A percentile compares a stretch with the other conserved stretches of the same genome.
Evolutionary conservation across 306 rosid species (phyloP).

Genomic region (Herpetospermum pedunculosum): DNA sequence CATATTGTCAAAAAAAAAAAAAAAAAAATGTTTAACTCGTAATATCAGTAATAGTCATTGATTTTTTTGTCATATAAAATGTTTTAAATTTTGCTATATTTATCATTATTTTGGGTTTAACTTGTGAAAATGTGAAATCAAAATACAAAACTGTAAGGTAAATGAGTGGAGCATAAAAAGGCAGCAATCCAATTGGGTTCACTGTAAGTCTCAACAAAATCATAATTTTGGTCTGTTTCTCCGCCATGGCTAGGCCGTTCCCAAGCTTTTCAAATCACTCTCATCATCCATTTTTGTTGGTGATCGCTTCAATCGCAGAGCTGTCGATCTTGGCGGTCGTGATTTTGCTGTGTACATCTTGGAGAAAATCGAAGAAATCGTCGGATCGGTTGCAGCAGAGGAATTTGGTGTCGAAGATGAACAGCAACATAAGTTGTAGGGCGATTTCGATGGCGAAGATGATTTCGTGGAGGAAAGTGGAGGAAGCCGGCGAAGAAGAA

Average conservation of each 20-base stretch:
- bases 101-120: too few relatives aligned
- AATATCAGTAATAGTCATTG: too few relatives aligned
- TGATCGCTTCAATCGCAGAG: background rate
- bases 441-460: constrained; percentile 45
- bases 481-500: constrained; percentile 15
- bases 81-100: too few relatives aligned
- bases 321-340: constrained; percentile 19
- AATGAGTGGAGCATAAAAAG: background rate
- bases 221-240: background rate
- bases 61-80: too few relatives aligned
- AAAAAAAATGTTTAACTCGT: too few relatives aligned
- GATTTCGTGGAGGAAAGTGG: constrained; percentile 39
- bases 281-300: too few relatives aligned
- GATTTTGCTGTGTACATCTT: constrained; percentile 27
- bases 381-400: constrained; percentile 4
- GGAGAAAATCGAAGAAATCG: constrained; percentile 20
- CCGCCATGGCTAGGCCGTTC: constrained; percentile 28
- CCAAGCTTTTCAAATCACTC: background rate
- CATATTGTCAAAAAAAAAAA: too few relatives aligned
- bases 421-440: constrained; percentile 21
- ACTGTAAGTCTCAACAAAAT: background rate
- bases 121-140: too few relatives aligned
- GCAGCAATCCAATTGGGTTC: background rate
- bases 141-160: too few relatives aligned
- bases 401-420: constrained; percentile 24